Evolutionary conservation across 2,329 filamentous ascomycete genomes (phyloP), one percentile per base, ranked within the genome.

Genomic region (Fonsecaea nubica): DNA sequence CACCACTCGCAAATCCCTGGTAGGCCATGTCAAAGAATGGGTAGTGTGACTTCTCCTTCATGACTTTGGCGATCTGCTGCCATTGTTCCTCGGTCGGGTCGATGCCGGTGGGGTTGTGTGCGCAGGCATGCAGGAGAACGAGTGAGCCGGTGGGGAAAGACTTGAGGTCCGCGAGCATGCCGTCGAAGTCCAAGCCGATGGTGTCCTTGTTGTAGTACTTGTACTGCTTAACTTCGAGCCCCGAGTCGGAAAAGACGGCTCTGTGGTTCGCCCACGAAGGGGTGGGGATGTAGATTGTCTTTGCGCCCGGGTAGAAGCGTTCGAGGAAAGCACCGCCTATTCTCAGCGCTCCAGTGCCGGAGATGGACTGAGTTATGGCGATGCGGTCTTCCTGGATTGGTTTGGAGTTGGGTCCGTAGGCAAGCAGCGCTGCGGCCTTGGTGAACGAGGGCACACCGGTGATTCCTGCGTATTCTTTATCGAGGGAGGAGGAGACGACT

Each of bases 21-120:
- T 99, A 99, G 71, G 94, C 94, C 93, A 97, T 97, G 81, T 98
- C 94, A 84, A 98, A 99, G 88, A 99, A 97, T 75, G 92, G 89
- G 80, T 90, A 96, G 86, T 98, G 94, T 58, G 86, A 89, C 79
- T 91, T 89, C 78, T 88, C 86, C 87, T 96, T 96, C 80, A 97
- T 89, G 69, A 90, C 91, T 68, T 90, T 83, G 80, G 91, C 92
- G 80, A 99, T 95, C 83, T 94, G 85, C 81, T 88, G 88, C 94
- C 94, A 98, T 85, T 98, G 94, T 80, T 92, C 90, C 75, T 88
- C 83, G 50, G 92, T 97, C 40, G 94, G 95, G 82, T 98, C 94
- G 75, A 98, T 91, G 78, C 94, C 94, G 71, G 95, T 98, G 66
- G 94, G 94, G 87, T 98, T 98, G 86, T 98, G 94, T 55, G 94